These are phyloP conservation scores for Phytophthora melonis DNA, from an alignment of 352 stramenopile genomes.

Conservation along the genomic window DNA sequence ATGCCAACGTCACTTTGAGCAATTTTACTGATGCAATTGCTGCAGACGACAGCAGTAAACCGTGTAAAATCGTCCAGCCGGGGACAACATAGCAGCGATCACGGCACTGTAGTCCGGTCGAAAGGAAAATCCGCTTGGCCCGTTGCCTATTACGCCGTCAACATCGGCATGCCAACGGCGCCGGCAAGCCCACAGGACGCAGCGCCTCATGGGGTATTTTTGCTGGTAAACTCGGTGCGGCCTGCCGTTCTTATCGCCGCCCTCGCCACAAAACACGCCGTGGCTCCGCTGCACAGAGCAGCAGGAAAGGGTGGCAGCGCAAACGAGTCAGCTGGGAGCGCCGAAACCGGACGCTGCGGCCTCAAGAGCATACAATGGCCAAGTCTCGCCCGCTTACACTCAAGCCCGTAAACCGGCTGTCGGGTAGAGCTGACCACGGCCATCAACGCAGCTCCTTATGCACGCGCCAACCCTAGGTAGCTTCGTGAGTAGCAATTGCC, in stretches of 20 bases:
- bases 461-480: constrained; percentile 10
- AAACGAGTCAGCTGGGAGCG: constrained; percentile 33
- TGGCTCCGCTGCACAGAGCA: neutral
- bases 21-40: neutral
- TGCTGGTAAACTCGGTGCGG: neutral
- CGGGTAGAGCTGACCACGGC: constrained; percentile 15
- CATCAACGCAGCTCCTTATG: constrained; percentile 29
- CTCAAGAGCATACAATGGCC: constrained; percentile 12
- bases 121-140: neutral
- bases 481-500: neutral
- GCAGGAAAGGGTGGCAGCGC: constrained; percentile 15
- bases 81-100: neutral
- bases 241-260: neutral
- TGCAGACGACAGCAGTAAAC: neutral
- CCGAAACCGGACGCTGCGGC: constrained; percentile 24
- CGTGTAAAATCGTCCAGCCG: neutral
- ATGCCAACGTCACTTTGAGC: neutral
- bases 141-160: neutral
- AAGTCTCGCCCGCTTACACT: constrained; percentile 13
- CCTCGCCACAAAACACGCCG: constrained; percentile 20
- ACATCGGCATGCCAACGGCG: neutral
- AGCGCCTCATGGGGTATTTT: neutral
- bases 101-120: neutral
- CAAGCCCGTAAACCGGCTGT: constrained; percentile 31
- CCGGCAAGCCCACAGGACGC: neutral